Evolutionary conservation across 2,329 filamentous ascomycete genomes (phyloP), one percentile per base, ranked within the genome.

Genomic region (Cryoendolithus antarcticus): DNA sequence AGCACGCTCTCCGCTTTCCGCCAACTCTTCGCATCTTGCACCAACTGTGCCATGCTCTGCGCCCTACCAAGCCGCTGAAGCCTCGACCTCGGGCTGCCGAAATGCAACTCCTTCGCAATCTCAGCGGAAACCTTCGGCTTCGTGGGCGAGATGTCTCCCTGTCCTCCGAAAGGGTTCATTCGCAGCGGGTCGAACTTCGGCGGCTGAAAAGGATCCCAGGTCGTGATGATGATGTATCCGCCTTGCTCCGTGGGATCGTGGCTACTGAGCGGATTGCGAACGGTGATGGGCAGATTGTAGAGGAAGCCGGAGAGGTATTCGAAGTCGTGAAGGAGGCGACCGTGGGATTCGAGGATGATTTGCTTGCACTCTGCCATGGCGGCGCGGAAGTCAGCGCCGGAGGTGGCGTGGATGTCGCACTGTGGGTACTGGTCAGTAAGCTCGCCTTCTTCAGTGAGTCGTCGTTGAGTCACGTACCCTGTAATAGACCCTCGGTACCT

Each of bases 261-360:
- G 31, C 37, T 30, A 11, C 28, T n/a, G 6, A 47, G 36, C 13
- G 44, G 41, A 9, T 41, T 44, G 4, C n/a, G 28, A 9, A 39
- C 37, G 9, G 28, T 30, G 8, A 35, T 30, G 6, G 44, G 39
- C 5, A 50, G 30, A 4, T 32, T 19, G 32, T 43, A 52, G 31
- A 52, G 39, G 34, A 52, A 49, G 9, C 49, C 49, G 29, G 48
- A 48, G 3, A 37, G 41, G 37, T 42, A 52, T 24, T 37, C 33
- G 29, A 44, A 44, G 8, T 46, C 39, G 21, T 43, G 30, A 6
- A 46, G 15, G 12, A 52, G 31, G 4, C 10, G 32, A n/a, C 49
- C 49, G 19, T 45, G 46, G 6, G 39, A 40, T 32, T 38, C 35
- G 9, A 36, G 12, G 30, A 50, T 37, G 19, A 46, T 30, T 9